Base-by-base conservation (phyloP, 2,329 filamentous ascomycete species). In the Xylariales sp. region DNA sequence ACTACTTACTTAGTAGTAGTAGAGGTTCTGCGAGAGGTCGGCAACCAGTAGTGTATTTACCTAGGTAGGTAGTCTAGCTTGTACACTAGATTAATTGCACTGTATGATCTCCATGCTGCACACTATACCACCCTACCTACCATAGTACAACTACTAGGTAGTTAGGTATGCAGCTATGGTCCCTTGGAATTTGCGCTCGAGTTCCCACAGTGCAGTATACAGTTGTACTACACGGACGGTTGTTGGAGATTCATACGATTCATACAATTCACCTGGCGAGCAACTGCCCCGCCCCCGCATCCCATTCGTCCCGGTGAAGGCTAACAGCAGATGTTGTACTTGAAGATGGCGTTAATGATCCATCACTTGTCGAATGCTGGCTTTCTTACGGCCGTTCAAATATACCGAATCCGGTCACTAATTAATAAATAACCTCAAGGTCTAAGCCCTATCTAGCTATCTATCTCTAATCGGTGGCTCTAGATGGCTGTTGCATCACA, bases 261-360 rank as follows among this genome's bases (percentile, higher is more conserved):
- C 8, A 50, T 5, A 18, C 18, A 14, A 46, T 50, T 56, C 34
- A 43, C 34, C 48, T 61, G 50, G 36, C 9, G 5, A 60, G 12
- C 14, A 61, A 36, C 41, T 34, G 39, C 67, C 62, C 62, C 57
- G 32, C 62, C 62, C 62, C 57, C 58, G 53, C 67, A 66, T 36
- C 55, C 16, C 3, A 45, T 36, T n/a, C 36, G 41, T 41, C 41
- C 49, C 18, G 30, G 43, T 30, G 18, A 49, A 59, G 45, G 32
- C 32, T 36, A 34, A 43, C 32, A 14, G 57, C 23, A 61, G 39
- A 56, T 56, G 39, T 45, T 56, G 39, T 56, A 16, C 54, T 45
- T 56, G 14, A 55, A 14, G 9, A n/a, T 52, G 30, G 14, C 49
- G 45, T 30, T 45, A 45, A 45, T 56, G 54, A 45, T 56, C 54